Base-by-base conservation (phyloP, 1,139 yeast genomes). In the Diutina scorzettiae region DNA sequence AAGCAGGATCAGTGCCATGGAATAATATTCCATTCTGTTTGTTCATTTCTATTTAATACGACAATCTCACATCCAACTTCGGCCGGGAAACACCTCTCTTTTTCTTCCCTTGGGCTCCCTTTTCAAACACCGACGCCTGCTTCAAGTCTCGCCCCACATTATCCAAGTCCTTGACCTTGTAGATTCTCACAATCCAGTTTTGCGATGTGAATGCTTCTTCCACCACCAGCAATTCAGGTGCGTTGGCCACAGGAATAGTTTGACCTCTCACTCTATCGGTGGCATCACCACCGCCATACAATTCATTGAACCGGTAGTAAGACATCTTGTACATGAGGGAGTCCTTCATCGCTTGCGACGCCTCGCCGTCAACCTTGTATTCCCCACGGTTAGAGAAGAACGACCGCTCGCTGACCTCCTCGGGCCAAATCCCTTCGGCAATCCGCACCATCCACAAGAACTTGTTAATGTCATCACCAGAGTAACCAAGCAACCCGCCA, bases 391-490 rank as follows among this genome's bases (percentile, higher is more conserved):
- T 75, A 20, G 93, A 83, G 70, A 87, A 93, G 64, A 67, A 93
- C 51, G 80, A 76, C 49, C 94, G 69, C 63, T 93, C 98, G 51
- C 69, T 75, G 44, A 93, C 78, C 58, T 91, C 97, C 29, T 91
- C 97, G 1, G 99, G 99, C 99, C 99, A 93, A 48, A 93, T 86
- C 47, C 98, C 98, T 63, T 91, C 96, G n/a, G 96, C 77, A 51
- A 93, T 93, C 62, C 98, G 78, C 39, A 93, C 89, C 99, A 93
- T 93, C 99, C 99, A 93, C 55, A 93, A 64, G 65, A 87, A 93
- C 64, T 93, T 93, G 69, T 93, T 93, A 56, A 93, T 70, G 64
- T 93, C 99, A 61, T 93, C 99, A 45, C 99, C 98, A 12, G 94
- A 80, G 65, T 77, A 93, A 28, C 98, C 98, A 45, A 93, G 60